Conservation (phyloP, 169 alveolate species). For the Eimeria acervulina region DNA sequence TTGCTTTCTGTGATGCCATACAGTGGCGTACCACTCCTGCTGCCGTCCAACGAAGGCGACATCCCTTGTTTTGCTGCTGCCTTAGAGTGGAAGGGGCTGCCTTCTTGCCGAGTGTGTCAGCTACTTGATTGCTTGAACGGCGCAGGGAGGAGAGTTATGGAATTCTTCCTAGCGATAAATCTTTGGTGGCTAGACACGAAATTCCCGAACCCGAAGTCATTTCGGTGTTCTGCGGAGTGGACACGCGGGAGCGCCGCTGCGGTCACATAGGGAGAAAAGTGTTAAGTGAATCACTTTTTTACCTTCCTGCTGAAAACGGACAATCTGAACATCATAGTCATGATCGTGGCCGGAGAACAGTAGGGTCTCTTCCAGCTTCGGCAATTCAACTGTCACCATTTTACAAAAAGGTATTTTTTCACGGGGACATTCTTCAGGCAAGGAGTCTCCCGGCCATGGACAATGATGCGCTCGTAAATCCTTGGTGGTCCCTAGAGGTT, state of each 20-base stretch:
- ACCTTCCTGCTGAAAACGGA: background rate
- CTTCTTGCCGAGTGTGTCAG: background rate
- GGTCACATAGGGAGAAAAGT: constrained; percentile 61
- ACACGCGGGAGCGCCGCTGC: constrained; percentile 42
- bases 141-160: constrained; percentile 35
- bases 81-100: background rate
- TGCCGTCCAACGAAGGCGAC: background rate
- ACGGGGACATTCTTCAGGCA: constrained; percentile 77
- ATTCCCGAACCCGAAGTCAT: constrained; percentile 48
- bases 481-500: constrained; percentile 72
- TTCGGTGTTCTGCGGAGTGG: constrained; percentile 70
- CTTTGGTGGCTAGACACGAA: background rate
- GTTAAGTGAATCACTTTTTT: constrained; percentile 43
- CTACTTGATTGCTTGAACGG: background rate
- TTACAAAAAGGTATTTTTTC: constrained; percentile 62
- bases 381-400: constrained; percentile 32
- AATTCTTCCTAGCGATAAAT: background rate
- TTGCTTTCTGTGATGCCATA: background rate
- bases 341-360: background rate
- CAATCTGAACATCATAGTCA: background rate
- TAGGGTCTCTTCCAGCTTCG: background rate
- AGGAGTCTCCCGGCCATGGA: constrained; percentile 77
- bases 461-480: constrained; percentile 73
- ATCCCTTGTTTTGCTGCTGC: background rate
- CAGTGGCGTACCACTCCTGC: background rate